A percentile compares a stretch with the other conserved stretches of the same genome.
These are phyloP conservation scores for Pseudopyricularia cyperi DNA, from an alignment of 2,329 filamentous ascomycete species.

Conservation along the genomic window DNA sequence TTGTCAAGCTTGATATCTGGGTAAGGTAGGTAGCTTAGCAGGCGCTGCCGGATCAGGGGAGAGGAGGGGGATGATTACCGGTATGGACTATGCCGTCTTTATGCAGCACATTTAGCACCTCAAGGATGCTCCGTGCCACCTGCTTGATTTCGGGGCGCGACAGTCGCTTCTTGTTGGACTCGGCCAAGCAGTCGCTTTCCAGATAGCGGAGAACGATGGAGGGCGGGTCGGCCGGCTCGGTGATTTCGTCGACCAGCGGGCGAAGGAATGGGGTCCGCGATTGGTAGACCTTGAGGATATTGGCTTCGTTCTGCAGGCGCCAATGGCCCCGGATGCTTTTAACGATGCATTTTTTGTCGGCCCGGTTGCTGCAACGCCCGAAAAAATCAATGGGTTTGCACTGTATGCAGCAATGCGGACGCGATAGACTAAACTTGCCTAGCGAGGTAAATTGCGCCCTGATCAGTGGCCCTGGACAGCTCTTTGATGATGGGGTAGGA, in stretches of 20 bases:
- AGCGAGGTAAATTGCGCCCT: slow-evolving; percentile 13
- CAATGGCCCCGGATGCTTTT: slow-evolving; percentile 13
- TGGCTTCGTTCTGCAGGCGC: slow-evolving; percentile 15
- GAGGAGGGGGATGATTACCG: slow-evolving; percentile 4
- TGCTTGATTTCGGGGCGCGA: slow-evolving; percentile 14
- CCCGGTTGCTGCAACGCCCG: slow-evolving; percentile 6
- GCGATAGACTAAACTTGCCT: slow-evolving; percentile 7
- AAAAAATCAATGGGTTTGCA: slow-evolving; percentile 2
- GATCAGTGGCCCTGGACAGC: slow-evolving; percentile 10
- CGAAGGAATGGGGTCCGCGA: slow-evolving; percentile 9
- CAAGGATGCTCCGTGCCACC: slow-evolving; percentile 10
- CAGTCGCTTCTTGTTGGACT: slow-evolving; percentile 12
- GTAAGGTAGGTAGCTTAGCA: neutral
- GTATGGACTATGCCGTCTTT: slow-evolving; percentile 13
- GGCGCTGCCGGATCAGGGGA: neutral
- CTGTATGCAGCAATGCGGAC: neutral
- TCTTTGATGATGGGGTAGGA: slow-evolving; percentile 12
- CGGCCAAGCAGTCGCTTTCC: slow-evolving; percentile 11
- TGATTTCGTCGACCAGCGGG: slow-evolving; percentile 12
- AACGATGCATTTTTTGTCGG: slow-evolving; percentile 10
- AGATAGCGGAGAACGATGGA: slow-evolving; percentile 11
- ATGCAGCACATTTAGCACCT: slow-evolving; percentile 11
- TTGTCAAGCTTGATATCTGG: slow-evolving; percentile 15
- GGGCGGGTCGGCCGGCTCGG: slow-evolving; percentile 10
- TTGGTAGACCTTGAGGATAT: slow-evolving; percentile 11